These are phyloP conservation scores for Austroboletus festivus DNA, from an alignment of 768 basidiomycete species.

Conservation along the genomic window DNA sequence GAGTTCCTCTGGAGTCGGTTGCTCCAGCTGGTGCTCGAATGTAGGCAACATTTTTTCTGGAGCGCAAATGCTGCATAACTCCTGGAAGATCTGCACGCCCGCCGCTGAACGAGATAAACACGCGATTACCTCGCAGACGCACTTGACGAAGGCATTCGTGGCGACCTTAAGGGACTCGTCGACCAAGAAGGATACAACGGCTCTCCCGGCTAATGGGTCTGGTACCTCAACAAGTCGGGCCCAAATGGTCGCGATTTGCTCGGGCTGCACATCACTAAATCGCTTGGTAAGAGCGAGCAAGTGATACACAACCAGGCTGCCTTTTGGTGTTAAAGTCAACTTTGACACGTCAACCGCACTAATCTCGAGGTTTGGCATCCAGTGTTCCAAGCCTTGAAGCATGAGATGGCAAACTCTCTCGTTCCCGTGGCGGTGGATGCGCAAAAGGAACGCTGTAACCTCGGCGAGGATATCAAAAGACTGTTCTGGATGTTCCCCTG, in stretches of 20 bases:
- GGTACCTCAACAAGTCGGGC: conserved; percentile 70
- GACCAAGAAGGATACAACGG: conserved; percentile 76
- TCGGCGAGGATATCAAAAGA: conserved; percentile 65
- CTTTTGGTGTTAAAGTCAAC: conserved; percentile 39
- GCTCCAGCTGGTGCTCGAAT: conserved; percentile 64
- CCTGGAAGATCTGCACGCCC: conserved; percentile 72
- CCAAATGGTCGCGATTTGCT: conserved; percentile 81
- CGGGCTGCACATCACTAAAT: conserved; percentile 69
- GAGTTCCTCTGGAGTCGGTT: conserved; percentile 61
- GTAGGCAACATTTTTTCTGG: conserved; percentile 80
- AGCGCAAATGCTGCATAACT: conserved; percentile 81
- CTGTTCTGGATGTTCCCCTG: conserved; percentile 69
- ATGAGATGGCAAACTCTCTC: conserved; percentile 54
- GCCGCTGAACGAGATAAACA: conserved; percentile 76
- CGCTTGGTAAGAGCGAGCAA: conserved; percentile 79
- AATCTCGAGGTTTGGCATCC: conserved; percentile 71
- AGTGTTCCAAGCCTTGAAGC: conserved; percentile 77
- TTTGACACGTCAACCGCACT: conserved; percentile 44
- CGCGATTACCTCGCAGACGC: conserved; percentile 78
- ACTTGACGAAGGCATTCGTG: conserved; percentile 70
- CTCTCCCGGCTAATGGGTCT: conserved; percentile 70
- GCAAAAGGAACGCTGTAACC: conserved; percentile 69
- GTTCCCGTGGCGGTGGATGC: conserved; percentile 50
- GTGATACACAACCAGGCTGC: conserved; percentile 68
- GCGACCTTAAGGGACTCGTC: conserved; percentile 87